A percentile compares a stretch with the other conserved stretches of the same genome.
Conservation (phyloP, 2,329 filamentous ascomycete genomes). For the Venturia pyrina region DNA sequence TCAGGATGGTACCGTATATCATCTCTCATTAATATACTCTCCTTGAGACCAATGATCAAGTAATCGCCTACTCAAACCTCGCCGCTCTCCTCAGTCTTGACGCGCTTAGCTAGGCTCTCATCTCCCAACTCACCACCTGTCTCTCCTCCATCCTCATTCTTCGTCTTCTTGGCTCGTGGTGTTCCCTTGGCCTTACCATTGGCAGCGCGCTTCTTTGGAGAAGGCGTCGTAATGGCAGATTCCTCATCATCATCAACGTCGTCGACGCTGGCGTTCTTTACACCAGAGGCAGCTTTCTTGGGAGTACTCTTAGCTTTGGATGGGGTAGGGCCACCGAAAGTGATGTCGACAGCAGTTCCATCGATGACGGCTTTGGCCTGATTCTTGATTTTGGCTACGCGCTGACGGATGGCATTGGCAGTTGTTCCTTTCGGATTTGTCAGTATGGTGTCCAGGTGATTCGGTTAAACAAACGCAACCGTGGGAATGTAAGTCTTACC, state of each 20-base stretch:
- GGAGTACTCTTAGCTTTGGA: neutral
- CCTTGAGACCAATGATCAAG: too few species aligned
- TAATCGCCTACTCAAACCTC: neutral
- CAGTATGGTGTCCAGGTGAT: neutral
- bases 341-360: neutral
- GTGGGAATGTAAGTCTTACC: neutral
- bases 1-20: neutral
- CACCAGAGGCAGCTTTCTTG: neutral
- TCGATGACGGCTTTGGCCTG: slow-evolving; percentile 3
- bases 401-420: slow-evolving; percentile 4
- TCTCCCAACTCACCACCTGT: neutral
- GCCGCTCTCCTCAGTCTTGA: neutral
- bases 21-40: neutral
- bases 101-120: neutral
- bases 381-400: slow-evolving; percentile 8
- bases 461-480: neutral
- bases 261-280: neutral
- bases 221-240: neutral
- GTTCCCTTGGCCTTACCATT: neutral
- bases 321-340: neutral
- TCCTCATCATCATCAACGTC: neutral
- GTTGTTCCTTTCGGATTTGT: neutral
- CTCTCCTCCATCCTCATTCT: neutral
- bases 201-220: slow-evolving; percentile 1
- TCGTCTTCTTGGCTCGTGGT: neutral